phyloP scores from a whole-genome alignment of 2,329 filamentous ascomycete genomes.

The Aspergillus hortae region DNA sequence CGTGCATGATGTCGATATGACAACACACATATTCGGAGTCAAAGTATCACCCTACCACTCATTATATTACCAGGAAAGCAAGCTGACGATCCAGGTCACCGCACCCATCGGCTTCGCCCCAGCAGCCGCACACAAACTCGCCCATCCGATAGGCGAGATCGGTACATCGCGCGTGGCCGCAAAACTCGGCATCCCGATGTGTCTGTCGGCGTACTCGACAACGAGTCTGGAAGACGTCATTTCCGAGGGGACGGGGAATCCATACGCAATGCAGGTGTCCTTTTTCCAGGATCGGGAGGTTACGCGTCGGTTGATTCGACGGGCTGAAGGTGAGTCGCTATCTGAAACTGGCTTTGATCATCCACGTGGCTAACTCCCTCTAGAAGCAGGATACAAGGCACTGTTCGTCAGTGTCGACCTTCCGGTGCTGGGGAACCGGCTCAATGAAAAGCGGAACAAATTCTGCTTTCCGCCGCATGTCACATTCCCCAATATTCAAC shows the following conservation, averaged over 20 bases:
- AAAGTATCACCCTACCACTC: not conserved
- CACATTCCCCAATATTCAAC: slow-evolving; percentile 37
- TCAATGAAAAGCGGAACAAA: slow-evolving; percentile 50
- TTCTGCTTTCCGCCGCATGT: slow-evolving; percentile 45
- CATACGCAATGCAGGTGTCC: slow-evolving; percentile 52
- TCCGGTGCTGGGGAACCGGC: slow-evolving; percentile 48
- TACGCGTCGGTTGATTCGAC: slow-evolving; percentile 33
- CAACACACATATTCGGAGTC: slow-evolving; percentile 4
- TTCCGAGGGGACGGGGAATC: slow-evolving; percentile 33
- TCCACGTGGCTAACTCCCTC: not conserved
- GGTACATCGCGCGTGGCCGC: slow-evolving; percentile 4
- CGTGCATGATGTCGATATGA: slow-evolving; percentile 4
- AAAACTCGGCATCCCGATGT: slow-evolving; percentile 2
- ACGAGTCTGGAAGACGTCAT: slow-evolving; percentile 41
- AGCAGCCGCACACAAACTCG: slow-evolving; percentile 5
- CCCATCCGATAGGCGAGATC: slow-evolving; percentile 5
- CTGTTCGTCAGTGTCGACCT: slow-evolving; percentile 53
- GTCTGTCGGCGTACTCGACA: slow-evolving; percentile 8
- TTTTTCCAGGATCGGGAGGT: slow-evolving; percentile 45
- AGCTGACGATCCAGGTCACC: not conserved
- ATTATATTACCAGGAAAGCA: not conserved
- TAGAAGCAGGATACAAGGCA: slow-evolving; percentile 47
- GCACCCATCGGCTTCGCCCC: slow-evolving; percentile 7
- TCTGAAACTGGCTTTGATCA: no score
- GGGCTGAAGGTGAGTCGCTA: slow-evolving; percentile 34